Evolutionary conservation across 2,329 filamentous ascomycete species (phyloP).

Genomic region (Drechslerella coelobrocha): DNA sequence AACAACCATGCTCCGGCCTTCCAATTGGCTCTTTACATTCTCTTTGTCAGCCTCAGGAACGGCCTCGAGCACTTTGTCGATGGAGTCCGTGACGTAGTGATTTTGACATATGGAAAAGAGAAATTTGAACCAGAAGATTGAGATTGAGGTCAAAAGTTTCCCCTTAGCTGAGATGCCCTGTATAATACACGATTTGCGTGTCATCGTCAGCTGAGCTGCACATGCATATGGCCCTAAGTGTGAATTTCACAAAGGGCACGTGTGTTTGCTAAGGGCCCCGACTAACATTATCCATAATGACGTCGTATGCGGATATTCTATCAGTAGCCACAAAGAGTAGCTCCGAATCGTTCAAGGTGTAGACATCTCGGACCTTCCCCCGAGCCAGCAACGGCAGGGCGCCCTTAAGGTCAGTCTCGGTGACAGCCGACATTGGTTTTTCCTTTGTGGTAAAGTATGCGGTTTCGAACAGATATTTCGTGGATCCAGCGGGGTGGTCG

Average conservation of each 20-base stretch:
- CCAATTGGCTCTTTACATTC: conserved; percentile 62
- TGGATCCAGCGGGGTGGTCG: background rate
- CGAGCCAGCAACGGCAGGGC: conserved; percentile 64
- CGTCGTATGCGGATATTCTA: conserved; percentile 94
- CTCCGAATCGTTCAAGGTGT: conserved; percentile 71
- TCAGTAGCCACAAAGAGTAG: conserved; percentile 86
- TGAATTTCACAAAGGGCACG: background rate
- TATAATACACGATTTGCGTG: background rate
- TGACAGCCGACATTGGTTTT: conserved; percentile 58
- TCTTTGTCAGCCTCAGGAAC: conserved; percentile 57
- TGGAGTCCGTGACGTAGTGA: conserved; percentile 68
- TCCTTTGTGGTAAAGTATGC: conserved; percentile 8
- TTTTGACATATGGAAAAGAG: conserved; percentile 63
- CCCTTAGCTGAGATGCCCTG: conserved; percentile 74
- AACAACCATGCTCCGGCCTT: conserved; percentile 77
- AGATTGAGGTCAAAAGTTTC: conserved; percentile 71
- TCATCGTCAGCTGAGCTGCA: conserved; percentile 55
- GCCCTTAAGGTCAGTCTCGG: conserved; percentile 60
- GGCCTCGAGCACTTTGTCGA: conserved; percentile 60
- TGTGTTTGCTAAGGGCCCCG: conserved; percentile 54
- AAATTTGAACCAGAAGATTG: conserved; percentile 73
- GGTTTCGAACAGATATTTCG: conserved; percentile 16
- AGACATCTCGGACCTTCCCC: conserved; percentile 83
- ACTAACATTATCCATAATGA: conserved; percentile 79
- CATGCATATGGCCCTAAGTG: background rate